Percentiles rank a stretch among this genome's conserved stretches.
phyloP scores from a whole-genome alignment of 305 asterid genomes.

The Fraxinus paxiana region DNA sequence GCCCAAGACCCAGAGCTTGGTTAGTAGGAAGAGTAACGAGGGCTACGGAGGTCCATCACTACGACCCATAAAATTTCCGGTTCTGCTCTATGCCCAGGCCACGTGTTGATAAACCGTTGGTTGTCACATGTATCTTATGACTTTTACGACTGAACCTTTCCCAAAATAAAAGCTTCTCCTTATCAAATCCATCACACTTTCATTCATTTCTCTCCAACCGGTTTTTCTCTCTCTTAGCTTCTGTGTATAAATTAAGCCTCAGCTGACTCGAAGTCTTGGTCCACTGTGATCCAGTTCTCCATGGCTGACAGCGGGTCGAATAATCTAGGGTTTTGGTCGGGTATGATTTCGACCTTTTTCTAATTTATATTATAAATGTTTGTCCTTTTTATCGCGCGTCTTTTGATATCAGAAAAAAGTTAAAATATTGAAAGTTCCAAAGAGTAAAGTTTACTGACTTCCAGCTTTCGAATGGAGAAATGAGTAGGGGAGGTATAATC shows the following conservation, averaged over 20 bases:
- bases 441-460: neutral
- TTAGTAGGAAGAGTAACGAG: too few species aligned
- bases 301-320: constrained; percentile 71
- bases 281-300: constrained; percentile 33
- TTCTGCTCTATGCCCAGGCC: neutral
- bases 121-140: neutral
- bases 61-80: too few species aligned
- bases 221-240: neutral
- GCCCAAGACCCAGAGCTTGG: too few species aligned
- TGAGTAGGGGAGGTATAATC: neutral
- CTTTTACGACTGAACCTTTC: neutral
- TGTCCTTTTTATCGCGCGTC: neutral
- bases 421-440: neutral
- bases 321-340: constrained; percentile 65
- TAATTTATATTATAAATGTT: neutral
- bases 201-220: constrained; percentile 12
- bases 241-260: neutral
- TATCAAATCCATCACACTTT: constrained; percentile 18
- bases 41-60: too few species aligned
- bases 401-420: neutral
- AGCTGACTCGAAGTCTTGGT: constrained; percentile 28
- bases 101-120: neutral
- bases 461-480: neutral
- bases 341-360: constrained; percentile 33
- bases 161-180: neutral